Evolutionary conservation across 306 rosid genomes (phyloP), one percentile per base, ranked within the genome.

Genomic region (Sicyos baderoa): DNA sequence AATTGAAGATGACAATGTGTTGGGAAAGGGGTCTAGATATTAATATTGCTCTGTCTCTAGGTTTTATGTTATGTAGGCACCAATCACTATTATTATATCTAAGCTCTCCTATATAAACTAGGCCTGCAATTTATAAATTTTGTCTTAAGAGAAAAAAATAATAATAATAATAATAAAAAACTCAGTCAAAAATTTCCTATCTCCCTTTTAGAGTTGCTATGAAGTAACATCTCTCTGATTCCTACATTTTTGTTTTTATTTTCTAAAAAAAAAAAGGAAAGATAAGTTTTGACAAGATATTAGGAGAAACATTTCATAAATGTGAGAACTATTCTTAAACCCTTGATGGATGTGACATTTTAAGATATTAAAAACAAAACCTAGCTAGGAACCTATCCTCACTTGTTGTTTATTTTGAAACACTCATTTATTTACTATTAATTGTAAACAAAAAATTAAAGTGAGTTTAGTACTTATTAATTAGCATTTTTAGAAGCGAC

Each of bases 151-250:
- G 15, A 11, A 14, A 48, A 48, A n/a, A n/a, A n/a, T n/a, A n/a
- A n/a, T n/a, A n/a, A n/a, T n/a, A n/a, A 14, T 2, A 18, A 40
- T 4, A 62, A 47, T 4, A 18, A 8, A 63, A 17, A 17, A 5
- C 35, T 59, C 15, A 44, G 53, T 64, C 70, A 64, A 44, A 44
- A 63, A 32, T 63, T 27, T 29, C 45, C 45, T 16, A 14, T 57
- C 19, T 25, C 16, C 19, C n/a, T 35, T 45, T 65, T 66, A 19
- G 40, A 66, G 16, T 44, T 65, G 13, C 55, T 66, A 1, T 45
- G 53, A 66, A 6, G 55, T 66, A 47, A 19, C 71, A 22, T 44
- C 71, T 16, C 23, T 66, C 70, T 65, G 71, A 47, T 18, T 47
- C 71, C 71, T 66, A 66, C 45, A 40, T 40, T 0, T 40, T 6